Base-by-base conservation (phyloP, 495 filamentous ascomycete species). In the Rostrohypoxylon terebratum region DNA sequence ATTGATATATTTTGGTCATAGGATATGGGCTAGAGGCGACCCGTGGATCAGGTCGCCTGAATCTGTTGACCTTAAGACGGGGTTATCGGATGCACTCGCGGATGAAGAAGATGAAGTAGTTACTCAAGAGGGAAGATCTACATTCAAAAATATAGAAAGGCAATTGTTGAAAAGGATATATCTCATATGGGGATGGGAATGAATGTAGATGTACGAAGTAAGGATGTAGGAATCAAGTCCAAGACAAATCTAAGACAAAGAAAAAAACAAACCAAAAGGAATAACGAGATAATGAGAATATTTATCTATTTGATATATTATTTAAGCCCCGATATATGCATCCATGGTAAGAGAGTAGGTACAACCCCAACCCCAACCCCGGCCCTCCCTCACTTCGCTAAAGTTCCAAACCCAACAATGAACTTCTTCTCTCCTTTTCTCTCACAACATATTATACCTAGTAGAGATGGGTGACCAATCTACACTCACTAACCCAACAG, bases 31-130 rank as follows among this genome's bases (percentile, higher is more conserved):
- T 61, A 80, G 81, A 76, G 70, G 64, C 4, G 87, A 90, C 66
- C 81, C 81, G 13, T 90, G 88, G 88, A 81, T 83, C 14, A 83
- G 84, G 79, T 57, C 68, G 31, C 79, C 83, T 0, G 73, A 77
- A 31, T 84, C 88, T n/a, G 85, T 89, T 13, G 88, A 90, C 79
- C 77, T 90, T 78, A 75, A 83, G 1, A 87, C 86, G 0, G 88
- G 87, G 0, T 70, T 90, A 67, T 78, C 82, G 55, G 83, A 86
- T 68, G 82, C 88, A 42, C 38, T 88, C 33, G 85, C 82, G 11
- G 85, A 87, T 13, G 87, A 89, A 75, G 69, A 66, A 67, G 82
- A 84, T 21, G 59, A 74, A 16, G 44, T 11, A 3, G n/a, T 57
- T 55, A 44, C 23, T 4, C 28, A 65, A 18, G 28, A 4, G 23